Base-by-base conservation (phyloP, 768 basidiomycete genomes). In the Lactarius trivialis region DNA sequence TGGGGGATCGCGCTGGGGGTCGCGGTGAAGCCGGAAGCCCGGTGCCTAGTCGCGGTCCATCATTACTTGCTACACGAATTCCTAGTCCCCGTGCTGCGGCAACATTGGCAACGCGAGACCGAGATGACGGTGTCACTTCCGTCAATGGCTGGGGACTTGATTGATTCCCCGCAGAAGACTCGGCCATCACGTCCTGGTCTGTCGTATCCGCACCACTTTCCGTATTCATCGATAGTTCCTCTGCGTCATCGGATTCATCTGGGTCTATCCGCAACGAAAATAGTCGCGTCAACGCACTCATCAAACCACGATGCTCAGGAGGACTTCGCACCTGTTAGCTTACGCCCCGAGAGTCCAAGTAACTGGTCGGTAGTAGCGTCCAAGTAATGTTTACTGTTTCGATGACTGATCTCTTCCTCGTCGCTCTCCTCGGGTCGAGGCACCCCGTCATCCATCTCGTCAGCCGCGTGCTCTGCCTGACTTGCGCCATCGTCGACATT, bases 371-470 rank as follows among this genome's bases (percentile, higher is more conserved):
- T 88, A 53, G 90, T 91, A 45, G 85, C 84, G 67, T 89, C 88
- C 34, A 87, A 83, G 73, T 93, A 93, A 66, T 88, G 90, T 67
- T 81, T 83, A 70, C 90, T 92, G 73, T 94, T 94, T 67, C 92
- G 82, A 63, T 85, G 83, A 70, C 79, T 77, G 48, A 78, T 72
- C 26, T 80, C 81, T 59, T 73, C n/a, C 52, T 41, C 53, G 67
- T 69, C 37, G 50, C 48, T 54, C 56, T 37, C 66, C 49, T 39
- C 64, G 60, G 41, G 56, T 63, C 36, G 53, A 55, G 53, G 64
- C 53, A 28, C 28, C 36, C 32, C n/a, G 48, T 21, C 54, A 41
- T 36, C 41, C 5, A 48, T 66, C 32, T 70, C 68, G 26, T 50
- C 57, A 11, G 36, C 56, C 9, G 56, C 55, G 7, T 65, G 34